Evolutionary conservation across 768 basidiomycete genomes (phyloP), one percentile per base, ranked within the genome.

Genomic region (Xerocomellus amylosporus): DNA sequence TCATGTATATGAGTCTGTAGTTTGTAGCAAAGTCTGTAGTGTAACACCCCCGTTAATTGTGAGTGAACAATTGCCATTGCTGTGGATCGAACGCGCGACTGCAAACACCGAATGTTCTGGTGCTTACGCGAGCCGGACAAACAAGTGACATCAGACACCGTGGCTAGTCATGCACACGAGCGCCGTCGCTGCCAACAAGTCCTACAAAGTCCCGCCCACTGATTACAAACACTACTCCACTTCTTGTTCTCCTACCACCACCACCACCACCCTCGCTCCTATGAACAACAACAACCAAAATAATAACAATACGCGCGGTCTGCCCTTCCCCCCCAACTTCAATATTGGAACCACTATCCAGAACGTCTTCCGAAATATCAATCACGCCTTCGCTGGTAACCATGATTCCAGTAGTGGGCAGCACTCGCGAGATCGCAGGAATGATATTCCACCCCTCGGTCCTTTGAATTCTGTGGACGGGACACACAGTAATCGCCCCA

Each of bases 281-380:
- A 65, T 71, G 64, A 59, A 53, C 46, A 56, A 62, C 59, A 44
- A 57, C 8, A 42, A 64, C 8, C 47, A 56, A 14, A 30, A 60
- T 17, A 49, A 54, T n/a, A 28, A 53, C 34, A 44, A 57, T 26
- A 0, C 22, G 22, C 59, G 53, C 45, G 39, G 51, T 20, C 46
- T 26, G 3, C 59, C 36, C 26, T 65, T 71, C 26, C 4, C 57
- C 8, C 58, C 58, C 6, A 4, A 19, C 12, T 68, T 71, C 44
- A 58, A 65, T 19, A 20, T 71, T 12, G 67, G 65, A 26, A 58
- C 67, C 8, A 64, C 69, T 1, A 8, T 71, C 36, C 69, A 65
- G 46, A 71, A 55, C 19, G 67, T 71, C 34, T 60, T 71, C 33
- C 63, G 69, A 36, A 69, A 65, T 43, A 58, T 71, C 14, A 71